Conservation (phyloP, 768 basidiomycete species). For the Rhizopogon vulgaris region DNA sequence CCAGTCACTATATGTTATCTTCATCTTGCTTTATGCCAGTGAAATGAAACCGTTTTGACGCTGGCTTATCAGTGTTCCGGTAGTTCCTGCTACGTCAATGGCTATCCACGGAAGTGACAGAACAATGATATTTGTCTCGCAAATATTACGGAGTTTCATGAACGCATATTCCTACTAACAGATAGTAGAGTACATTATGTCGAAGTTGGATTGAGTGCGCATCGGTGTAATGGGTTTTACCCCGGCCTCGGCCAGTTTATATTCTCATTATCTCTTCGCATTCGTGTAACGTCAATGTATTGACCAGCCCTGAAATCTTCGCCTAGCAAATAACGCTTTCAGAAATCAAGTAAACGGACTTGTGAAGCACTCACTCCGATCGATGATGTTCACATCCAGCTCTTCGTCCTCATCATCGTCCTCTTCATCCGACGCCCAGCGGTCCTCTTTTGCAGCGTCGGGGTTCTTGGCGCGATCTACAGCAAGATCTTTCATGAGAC, state of each 20-base stretch:
- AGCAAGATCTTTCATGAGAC: conserved; percentile 73
- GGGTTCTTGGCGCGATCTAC: conserved; percentile 69
- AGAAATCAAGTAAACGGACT: conserved; percentile 6
- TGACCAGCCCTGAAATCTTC: conserved; percentile 68
- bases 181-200: neutral
- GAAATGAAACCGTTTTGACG: neutral
- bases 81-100: no score
- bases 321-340: conserved; percentile 32
- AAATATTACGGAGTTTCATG: neutral
- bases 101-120: conserved; percentile 2
- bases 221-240: conserved; percentile 16
- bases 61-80: neutral
- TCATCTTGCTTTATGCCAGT: neutral
- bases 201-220: neutral
- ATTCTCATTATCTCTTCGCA: conserved; percentile 47
- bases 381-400: conserved; percentile 52
- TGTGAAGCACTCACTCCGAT: conserved; percentile 50
- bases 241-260: conserved; percentile 72
- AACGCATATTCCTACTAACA: neutral
- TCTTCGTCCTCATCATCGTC: conserved; percentile 50
- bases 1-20: neutral
- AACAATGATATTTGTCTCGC: neutral
- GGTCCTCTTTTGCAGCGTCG: conserved; percentile 44
- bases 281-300: conserved; percentile 68
- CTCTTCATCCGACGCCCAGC: conserved; percentile 57